These are phyloP conservation scores for Alternaria longipes DNA, from an alignment of 2,329 filamentous ascomycete genomes.

Conservation along the genomic window DNA sequence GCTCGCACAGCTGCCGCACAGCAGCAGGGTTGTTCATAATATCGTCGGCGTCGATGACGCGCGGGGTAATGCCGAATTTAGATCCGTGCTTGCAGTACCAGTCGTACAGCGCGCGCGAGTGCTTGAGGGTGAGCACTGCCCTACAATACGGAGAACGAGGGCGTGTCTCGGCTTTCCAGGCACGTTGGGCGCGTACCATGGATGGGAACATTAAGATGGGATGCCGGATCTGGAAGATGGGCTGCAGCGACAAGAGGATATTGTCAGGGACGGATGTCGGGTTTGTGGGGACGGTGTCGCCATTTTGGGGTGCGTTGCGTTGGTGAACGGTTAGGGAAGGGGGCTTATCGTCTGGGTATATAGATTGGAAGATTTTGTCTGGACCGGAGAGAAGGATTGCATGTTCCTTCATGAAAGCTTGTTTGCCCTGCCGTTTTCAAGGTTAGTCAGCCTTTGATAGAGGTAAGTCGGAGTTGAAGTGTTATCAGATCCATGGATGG, in stretches of 20 bases:
- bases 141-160: constrained; percentile 1
- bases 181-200: constrained; percentile 19
- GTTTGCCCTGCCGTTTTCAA: constrained; percentile 14
- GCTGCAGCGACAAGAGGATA: constrained; percentile 23
- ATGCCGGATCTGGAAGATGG: constrained; percentile 30
- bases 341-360: constrained; percentile 9
- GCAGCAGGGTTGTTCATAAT: constrained; percentile 21
- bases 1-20: constrained; percentile 18
- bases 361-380: constrained; percentile 17
- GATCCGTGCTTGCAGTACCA: constrained; percentile 19
- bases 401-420: constrained; percentile 28
- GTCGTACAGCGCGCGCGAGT: constrained; percentile 16
- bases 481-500: background rate
- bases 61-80: background rate
- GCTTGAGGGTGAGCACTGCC: constrained; percentile 1
- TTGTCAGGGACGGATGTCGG: constrained; percentile 24
- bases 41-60: constrained; percentile 31
- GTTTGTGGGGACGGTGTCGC: constrained; percentile 9
- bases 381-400: constrained; percentile 13
- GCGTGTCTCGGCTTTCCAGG: background rate
- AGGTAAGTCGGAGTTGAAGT: background rate
- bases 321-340: constrained; percentile 8
- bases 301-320: constrained; percentile 5
- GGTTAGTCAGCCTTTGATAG: background rate
- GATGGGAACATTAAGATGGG: constrained; percentile 28